phyloP scores from a whole-genome alignment of 495 filamentous ascomycete genomes.

The Talaromyces liani region DNA sequence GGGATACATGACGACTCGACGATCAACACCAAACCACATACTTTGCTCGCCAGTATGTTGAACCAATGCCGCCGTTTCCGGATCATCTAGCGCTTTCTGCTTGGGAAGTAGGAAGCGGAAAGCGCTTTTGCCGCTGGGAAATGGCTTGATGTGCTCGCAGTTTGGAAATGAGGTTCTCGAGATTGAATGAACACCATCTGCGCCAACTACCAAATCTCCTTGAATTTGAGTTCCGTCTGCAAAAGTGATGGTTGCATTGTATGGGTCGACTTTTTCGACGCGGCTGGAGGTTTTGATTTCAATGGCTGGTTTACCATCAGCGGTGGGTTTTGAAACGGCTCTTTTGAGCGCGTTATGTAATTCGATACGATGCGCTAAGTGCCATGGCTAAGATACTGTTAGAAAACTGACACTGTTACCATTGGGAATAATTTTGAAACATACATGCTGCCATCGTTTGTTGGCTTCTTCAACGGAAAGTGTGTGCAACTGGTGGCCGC shows the following conservation, averaged over 20 bases:
- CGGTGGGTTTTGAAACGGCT: constrained; percentile 14
- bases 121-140: constrained; percentile 12
- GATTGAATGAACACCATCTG: constrained; percentile 43
- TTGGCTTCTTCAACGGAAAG: constrained; percentile 19
- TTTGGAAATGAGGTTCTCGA: constrained; percentile 17
- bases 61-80: constrained; percentile 34
- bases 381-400: constrained; percentile 16
- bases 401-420: not conserved
- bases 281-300: constrained; percentile 34
- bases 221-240: constrained; percentile 21
- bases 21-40: constrained; percentile 44
- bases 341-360: constrained; percentile 35
- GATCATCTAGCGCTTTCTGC: constrained; percentile 26
- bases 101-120: constrained; percentile 22
- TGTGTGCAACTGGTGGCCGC: constrained; percentile 15
- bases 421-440: constrained; percentile 8
- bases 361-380: constrained; percentile 44
- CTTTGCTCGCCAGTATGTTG: constrained; percentile 30
- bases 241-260: constrained; percentile 28
- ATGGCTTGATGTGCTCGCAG: constrained; percentile 14
- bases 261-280: constrained; percentile 35
- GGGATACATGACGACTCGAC: constrained; percentile 54
- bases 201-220: constrained; percentile 40
- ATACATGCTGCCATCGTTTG: constrained; percentile 33
- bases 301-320: constrained; percentile 26